phyloP scores from a whole-genome alignment of 1,139 yeast species.

The Debaryomyces udenii region DNA sequence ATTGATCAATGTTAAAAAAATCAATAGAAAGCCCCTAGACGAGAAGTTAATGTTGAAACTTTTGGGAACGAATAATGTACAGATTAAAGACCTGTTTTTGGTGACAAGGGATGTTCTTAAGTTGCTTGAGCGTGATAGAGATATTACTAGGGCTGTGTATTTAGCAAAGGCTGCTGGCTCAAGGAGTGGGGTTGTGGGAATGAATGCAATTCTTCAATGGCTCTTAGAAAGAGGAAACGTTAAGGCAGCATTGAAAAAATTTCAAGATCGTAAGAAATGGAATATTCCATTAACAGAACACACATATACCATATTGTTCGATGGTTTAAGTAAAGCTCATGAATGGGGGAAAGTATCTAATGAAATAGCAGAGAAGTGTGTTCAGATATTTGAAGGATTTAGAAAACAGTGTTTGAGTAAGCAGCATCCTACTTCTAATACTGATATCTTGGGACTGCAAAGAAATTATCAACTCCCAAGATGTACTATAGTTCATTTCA shows the following conservation, averaged over 20 bases:
- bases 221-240: conserved; percentile 44
- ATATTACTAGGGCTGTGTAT: conserved; percentile 53
- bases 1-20: conserved; percentile 28
- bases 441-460: neutral
- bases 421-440: neutral
- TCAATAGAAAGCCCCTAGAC: conserved; percentile 36
- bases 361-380: conserved; percentile 24
- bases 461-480: conserved; percentile 12
- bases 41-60: conserved; percentile 50
- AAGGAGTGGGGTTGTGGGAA: conserved; percentile 56
- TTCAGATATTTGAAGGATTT: conserved; percentile 28
- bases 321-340: conserved; percentile 52
- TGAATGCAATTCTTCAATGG: conserved; percentile 61
- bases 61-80: conserved; percentile 59
- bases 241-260: conserved; percentile 48
- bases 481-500: conserved; percentile 36
- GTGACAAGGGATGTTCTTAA: conserved; percentile 56
- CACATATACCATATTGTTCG: conserved; percentile 57
- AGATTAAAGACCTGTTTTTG: conserved; percentile 56
- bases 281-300: conserved; percentile 55
- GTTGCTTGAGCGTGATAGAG: conserved; percentile 51
- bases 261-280: conserved; percentile 62
- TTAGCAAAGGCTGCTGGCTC: conserved; percentile 51
- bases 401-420: conserved; percentile 1
- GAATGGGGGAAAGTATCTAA: conserved; percentile 38